Evolutionary conservation across 208 protist genomes (phyloP).

Genomic region (Acanthamoeba royreba): DNA sequence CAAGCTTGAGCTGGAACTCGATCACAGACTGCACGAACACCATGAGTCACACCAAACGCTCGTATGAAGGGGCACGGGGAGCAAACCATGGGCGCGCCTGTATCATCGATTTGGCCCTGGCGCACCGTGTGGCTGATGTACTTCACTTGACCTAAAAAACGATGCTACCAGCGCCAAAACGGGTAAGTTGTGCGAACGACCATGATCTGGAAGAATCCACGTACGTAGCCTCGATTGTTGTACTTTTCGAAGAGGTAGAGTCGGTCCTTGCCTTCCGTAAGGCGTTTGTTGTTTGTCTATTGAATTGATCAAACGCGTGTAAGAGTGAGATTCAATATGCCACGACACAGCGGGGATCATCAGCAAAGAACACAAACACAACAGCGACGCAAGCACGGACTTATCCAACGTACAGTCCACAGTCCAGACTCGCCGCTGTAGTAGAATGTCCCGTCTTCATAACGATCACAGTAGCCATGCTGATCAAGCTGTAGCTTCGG

Average conservation of each 20-base stretch:
- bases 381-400: background rate
- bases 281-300: background rate
- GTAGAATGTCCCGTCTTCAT: background rate
- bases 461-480: background rate
- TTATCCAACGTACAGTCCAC: background rate
- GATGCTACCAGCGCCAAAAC: background rate
- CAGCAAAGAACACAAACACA: too few relatives aligned
- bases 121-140: background rate
- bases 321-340: background rate
- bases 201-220: background rate
- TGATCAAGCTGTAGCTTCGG: too few relatives aligned
- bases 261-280: background rate
- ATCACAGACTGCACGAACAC: too few relatives aligned
- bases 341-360: background rate
- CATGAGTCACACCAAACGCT: too few relatives aligned
- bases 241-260: background rate
- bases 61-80: background rate
- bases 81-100: background rate
- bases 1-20: too few relatives aligned
- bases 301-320: background rate
- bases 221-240: background rate
- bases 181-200: background rate
- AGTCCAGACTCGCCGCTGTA: background rate
- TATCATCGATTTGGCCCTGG: background rate
- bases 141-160: background rate